Base-by-base conservation (phyloP, 345 rosid species). In the Populus tremula region DNA sequence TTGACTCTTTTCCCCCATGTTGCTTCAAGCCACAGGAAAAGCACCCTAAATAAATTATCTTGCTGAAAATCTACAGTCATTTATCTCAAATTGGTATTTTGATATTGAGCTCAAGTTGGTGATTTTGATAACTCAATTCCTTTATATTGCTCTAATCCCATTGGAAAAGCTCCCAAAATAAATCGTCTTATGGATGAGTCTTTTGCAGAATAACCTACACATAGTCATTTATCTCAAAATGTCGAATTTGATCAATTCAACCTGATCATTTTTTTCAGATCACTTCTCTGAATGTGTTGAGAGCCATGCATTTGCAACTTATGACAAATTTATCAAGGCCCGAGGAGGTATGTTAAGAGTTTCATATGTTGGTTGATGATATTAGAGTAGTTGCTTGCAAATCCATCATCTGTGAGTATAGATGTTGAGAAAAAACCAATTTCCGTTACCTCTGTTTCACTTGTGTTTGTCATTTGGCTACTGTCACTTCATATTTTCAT, bases 201-300 rank as follows among this genome's bases (percentile, higher is more conserved):
- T 23, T 49, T 38, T 61, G 68, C 53, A 61, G 8, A 54, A 8
- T 20, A 50, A 38, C 64, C 6, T 4, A 3, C 13, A 0, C 38
- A 4, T n/a, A 20, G 68, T 47, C 20, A 31, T 38, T 35, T 20
- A 72, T 72, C 63, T 43, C 10, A 43, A 56, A 67, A 16, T 64
- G 25, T 31, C 53, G 39, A 68, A 29, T 53, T 83, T 76, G 27
- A 68, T 73, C 20, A 63, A 50, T 69, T 78, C 8, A 39, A 35
- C 71, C 81, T 56, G 41, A 33, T 76, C 9, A 43, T 54, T 69
- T 11, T 35, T 49, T 81, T 88, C 90, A 96, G 99, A 96, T 85
- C 98, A 96, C 84, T 89, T 96, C 79, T 92, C 97, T 17, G 98
- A 96, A 87, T 93, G 98, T 21, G 98, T 96, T 23, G 99, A 96